Conservation (phyloP, 352 stramenopile species). For the Pythium plurisporium region DNA sequence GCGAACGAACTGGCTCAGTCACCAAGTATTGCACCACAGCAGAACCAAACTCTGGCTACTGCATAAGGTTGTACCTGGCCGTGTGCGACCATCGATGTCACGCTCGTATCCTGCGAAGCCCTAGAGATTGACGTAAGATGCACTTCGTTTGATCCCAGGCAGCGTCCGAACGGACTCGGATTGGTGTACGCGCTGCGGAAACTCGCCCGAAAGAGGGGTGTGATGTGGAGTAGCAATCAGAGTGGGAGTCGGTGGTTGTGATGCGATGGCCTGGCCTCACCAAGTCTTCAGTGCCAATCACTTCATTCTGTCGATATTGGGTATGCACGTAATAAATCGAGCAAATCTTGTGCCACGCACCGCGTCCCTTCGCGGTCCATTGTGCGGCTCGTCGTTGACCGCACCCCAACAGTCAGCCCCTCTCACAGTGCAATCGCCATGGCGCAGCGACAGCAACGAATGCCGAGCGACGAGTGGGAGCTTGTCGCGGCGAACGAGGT, state of each 20-base stretch:
- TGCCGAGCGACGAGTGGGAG: constrained; percentile 23
- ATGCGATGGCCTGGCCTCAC: too few species aligned
- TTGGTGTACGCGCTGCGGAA: not conserved
- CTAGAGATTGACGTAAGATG: not conserved
- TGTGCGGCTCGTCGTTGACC: too few species aligned
- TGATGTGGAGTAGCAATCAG: too few species aligned
- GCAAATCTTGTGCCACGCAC: not conserved
- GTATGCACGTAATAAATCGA: too few species aligned
- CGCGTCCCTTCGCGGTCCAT: constrained; percentile 3
- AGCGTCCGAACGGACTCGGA: not conserved
- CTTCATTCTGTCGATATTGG: too few species aligned
- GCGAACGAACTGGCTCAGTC: not conserved
- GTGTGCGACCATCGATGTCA: not conserved
- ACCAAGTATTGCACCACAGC: too few species aligned
- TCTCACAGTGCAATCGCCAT: too few species aligned
- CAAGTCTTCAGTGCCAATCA: too few species aligned
- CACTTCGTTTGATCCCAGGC: not conserved
- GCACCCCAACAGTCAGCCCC: too few species aligned
- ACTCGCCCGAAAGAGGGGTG: not conserved
- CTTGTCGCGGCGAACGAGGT: constrained; percentile 25
- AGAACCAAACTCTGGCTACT: too few species aligned
- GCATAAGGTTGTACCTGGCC: not conserved
- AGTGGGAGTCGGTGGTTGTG: not conserved
- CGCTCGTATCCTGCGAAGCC: not conserved
- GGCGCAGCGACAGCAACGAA: constrained; percentile 3